Percentiles rank a stretch among this genome's conserved stretches.
Conservation (phyloP, 352 stramenopile species). For the Blastocystis sp. region DNA sequence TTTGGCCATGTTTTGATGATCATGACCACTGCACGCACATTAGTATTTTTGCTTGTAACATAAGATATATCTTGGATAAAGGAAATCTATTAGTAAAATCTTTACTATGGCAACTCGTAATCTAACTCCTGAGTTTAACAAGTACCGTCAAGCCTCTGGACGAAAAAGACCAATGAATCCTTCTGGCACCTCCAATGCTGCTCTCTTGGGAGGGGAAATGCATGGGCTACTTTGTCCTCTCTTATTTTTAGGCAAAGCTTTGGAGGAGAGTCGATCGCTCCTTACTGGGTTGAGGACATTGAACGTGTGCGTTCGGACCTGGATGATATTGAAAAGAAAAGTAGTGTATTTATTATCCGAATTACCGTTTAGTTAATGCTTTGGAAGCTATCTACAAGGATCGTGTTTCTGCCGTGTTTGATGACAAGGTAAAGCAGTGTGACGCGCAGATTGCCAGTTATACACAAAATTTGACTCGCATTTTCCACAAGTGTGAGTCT, state of each 20-base stretch:
- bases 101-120: conserved; percentile 50
- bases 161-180: conserved; percentile 45
- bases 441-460: conserved; percentile 55
- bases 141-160: conserved; percentile 35
- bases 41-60: neutral
- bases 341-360: neutral
- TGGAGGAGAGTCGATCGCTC: conserved; percentile 44
- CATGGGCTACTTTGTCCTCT: neutral
- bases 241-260: neutral
- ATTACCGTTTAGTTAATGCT: conserved; percentile 15
- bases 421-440: conserved; percentile 50
- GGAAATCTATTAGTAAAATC: neutral
- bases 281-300: conserved; percentile 61
- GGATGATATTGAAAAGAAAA: conserved; percentile 57
- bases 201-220: conserved; percentile 40
- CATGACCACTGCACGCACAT: conserved; percentile 15
- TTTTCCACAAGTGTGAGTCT: conserved; percentile 48
- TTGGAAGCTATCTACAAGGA: conserved; percentile 59
- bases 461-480: conserved; percentile 55
- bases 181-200: neutral
- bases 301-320: conserved; percentile 46
- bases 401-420: conserved; percentile 52
- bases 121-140: conserved; percentile 61
- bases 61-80: conserved; percentile 13
- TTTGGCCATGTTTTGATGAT: conserved; percentile 33